Conservation (phyloP, 78 protist species). For the Dictyostelium firmibasis region DNA sequence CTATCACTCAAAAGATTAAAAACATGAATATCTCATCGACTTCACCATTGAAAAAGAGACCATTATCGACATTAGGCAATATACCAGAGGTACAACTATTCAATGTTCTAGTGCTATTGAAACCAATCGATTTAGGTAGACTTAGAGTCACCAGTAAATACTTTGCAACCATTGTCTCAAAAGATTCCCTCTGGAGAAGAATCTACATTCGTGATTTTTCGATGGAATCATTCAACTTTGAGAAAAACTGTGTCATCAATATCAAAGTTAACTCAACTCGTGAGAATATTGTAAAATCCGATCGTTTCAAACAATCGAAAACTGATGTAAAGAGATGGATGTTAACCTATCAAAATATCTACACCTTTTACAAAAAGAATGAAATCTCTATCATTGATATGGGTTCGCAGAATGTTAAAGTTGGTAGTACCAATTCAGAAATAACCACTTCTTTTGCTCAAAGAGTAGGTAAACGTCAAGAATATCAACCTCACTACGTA, state of each 20-base stretch:
- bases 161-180: not conserved
- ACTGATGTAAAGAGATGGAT: not conserved
- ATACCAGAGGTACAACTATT: slow-evolving; percentile 16
- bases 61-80: not conserved
- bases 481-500: slow-evolving; percentile 39
- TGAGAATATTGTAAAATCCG: not conserved
- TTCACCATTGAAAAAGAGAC: not conserved
- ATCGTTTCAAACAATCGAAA: not conserved
- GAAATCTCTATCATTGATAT: slow-evolving; percentile 4
- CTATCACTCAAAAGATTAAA: too few species aligned
- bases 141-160: slow-evolving; percentile 5
- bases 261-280: not conserved
- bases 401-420: slow-evolving; percentile 3
- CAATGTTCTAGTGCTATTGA: not conserved
- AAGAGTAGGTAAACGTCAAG: not conserved
- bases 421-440: not conserved
- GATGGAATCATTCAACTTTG: not conserved
- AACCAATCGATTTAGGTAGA: not conserved
- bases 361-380: not conserved
- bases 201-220: not conserved
- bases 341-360: not conserved
- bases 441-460: not conserved
- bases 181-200: slow-evolving; percentile 34
- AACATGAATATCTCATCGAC: not conserved
- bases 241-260: not conserved